Percentiles rank a stretch among this genome's conserved stretches.
Conservation (phyloP, 2,329 filamentous ascomycete genomes). For the Hirsutella thompsonii region DNA sequence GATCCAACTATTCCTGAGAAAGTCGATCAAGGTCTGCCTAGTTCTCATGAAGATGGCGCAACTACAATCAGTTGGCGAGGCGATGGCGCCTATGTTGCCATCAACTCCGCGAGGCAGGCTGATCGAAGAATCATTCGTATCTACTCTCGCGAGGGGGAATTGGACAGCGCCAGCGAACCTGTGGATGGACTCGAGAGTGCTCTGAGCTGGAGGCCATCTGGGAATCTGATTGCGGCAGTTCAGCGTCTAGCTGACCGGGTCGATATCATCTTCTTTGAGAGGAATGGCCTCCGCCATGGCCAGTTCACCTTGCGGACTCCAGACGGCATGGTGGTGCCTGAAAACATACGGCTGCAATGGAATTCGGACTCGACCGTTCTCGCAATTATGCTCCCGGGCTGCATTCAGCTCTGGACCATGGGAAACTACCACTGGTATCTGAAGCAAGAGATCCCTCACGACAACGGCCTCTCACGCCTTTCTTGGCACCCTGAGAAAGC, state of each 20-base stretch:
- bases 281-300: constrained; percentile 93
- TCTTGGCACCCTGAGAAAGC: constrained; percentile 82
- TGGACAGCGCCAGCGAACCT: constrained; percentile 90
- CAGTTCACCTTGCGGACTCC: constrained; percentile 69
- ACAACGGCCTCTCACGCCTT: constrained; percentile 20
- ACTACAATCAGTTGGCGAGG: constrained; percentile 83
- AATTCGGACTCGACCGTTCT: constrained; percentile 87
- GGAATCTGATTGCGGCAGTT: constrained; percentile 81
- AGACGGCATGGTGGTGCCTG: constrained; percentile 41
- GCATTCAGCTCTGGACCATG: constrained; percentile 90
- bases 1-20: constrained; percentile 93
- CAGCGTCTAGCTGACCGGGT: constrained; percentile 57
- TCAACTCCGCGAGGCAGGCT: constrained; percentile 63
- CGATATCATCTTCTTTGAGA: constrained; percentile 89
- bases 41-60: constrained; percentile 56
- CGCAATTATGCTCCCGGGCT: constrained; percentile 61
- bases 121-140: constrained; percentile 72
- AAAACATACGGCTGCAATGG: constrained; percentile 62
- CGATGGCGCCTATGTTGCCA: constrained; percentile 79
- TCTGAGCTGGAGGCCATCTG: constrained; percentile 82
- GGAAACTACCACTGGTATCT: constrained; percentile 98
- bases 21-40: constrained; percentile 71
- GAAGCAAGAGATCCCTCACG: constrained; percentile 66
- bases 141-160: constrained; percentile 76
- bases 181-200: constrained; percentile 82